Base-by-base conservation (phyloP, 495 filamentous ascomycete species). In the Podospora pseudoanserina region DNA sequence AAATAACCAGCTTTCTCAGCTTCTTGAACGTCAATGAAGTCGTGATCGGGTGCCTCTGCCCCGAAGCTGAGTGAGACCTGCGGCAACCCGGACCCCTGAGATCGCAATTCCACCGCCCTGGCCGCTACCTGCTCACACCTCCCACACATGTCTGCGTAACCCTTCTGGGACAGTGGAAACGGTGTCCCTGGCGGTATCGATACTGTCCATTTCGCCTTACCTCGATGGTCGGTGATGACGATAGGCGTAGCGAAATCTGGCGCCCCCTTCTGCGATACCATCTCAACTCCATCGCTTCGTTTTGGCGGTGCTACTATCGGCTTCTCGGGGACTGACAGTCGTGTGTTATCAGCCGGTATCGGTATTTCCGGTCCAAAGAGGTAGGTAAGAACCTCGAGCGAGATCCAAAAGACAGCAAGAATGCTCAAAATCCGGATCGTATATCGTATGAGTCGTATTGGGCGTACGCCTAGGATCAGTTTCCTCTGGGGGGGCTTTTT, bases 21-120 rank as follows among this genome's bases (percentile, higher is more conserved):
- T 65, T 90, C 87, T 0, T 79, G 76, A 1, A 92, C 85, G 69
- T 92, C 90, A 26, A 94, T 72, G 72, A 90, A 94, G 60, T 86
- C 81, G 6, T 78, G 77, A 65, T 91, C 88, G n/a, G 78, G 70
- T 61, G 82, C 75, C 67, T 90, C 89, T 34, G 81, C 75, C 66
- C 88, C 87, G 69, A 91, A 89, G 18, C 73, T 74, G 20, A 76
- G 72, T 64, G 81, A 83, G 15, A 73, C 69, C n/a, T 78, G 78
- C 70, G 82, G 76, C 23, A 78, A 68, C 11, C 68, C 73, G 34
- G 78, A 75, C 7, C 73, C 70, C 30, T 79, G 73, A 9, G 81
- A 81, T 60, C 80, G 79, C 65, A 84, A 74, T 13, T 83, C 79
- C 19, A 75, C 73, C 28, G 88, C 79, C 59, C 85, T 83, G 9